These are phyloP conservation scores for Achaetomiella virescens DNA, from an alignment of 495 filamentous ascomycete species.

Conservation along the genomic window DNA sequence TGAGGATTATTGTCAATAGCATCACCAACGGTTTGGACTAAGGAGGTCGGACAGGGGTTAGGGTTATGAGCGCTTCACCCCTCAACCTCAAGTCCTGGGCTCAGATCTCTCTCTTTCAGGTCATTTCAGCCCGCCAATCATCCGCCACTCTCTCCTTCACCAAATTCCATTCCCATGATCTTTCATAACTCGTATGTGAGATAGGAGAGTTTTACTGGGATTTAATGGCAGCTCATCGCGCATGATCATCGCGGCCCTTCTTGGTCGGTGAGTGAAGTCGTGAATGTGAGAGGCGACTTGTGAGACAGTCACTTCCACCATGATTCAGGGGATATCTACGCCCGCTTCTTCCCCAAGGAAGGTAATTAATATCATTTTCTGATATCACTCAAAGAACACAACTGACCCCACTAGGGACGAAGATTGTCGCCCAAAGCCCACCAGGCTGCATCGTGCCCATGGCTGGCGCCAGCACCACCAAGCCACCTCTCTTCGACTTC, in stretches of 20 bases:
- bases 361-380: slow-evolving; percentile 43
- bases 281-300: background rate
- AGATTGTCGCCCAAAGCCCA: slow-evolving; percentile 67
- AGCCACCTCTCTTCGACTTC: slow-evolving; percentile 71
- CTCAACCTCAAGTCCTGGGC: background rate
- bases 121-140: background rate
- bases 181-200: too few relatives aligned
- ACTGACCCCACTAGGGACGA: slow-evolving; percentile 54
- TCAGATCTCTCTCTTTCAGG: background rate
- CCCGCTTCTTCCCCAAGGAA: slow-evolving; percentile 83
- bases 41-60: background rate
- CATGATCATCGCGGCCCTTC: background rate
- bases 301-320: slow-evolving; percentile 26
- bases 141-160: background rate
- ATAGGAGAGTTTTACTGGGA: too few relatives aligned
- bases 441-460: slow-evolving; percentile 65
- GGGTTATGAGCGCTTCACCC: slow-evolving; percentile 2
- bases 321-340: slow-evolving; percentile 95
- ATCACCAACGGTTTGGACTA: background rate
- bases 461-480: slow-evolving; percentile 44
- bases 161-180: background rate
- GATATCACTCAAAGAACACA: background rate
- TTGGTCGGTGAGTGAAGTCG: background rate
- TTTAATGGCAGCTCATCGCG: too few relatives aligned
- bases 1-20: too few relatives aligned